phyloP scores from a whole-genome alignment of 2,329 filamentous ascomycete species.

The Sordariomycetes sp. region DNA sequence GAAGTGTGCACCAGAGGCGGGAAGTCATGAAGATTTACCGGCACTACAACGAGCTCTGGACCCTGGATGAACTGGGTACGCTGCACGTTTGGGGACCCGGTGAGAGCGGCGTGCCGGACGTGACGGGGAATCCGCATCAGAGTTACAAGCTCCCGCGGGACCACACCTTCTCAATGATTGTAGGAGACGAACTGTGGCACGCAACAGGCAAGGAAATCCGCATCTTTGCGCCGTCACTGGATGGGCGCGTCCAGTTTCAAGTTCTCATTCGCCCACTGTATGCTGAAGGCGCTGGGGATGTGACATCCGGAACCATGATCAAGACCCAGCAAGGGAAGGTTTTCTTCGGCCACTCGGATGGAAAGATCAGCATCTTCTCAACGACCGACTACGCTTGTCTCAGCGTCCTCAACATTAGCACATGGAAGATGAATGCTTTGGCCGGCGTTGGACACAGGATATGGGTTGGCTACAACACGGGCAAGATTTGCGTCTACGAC shows the following conservation, averaged over 20 bases:
- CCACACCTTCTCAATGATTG: conserved; percentile 81
- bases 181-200: conserved; percentile 81
- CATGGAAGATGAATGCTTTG: conserved; percentile 90
- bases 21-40: conserved; percentile 81
- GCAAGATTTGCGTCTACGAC: conserved; percentile 90
- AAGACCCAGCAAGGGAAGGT: conserved; percentile 68
- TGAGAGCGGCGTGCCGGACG: conserved; percentile 58
- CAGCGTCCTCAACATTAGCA: conserved; percentile 75
- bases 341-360: conserved; percentile 87
- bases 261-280: conserved; percentile 62
- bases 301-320: conserved; percentile 74
- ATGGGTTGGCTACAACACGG: conserved; percentile 93
- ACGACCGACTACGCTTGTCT: conserved; percentile 66
- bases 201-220: conserved; percentile 81
- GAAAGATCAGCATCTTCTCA: conserved; percentile 91
- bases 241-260: conserved; percentile 63
- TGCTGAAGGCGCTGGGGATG: conserved; percentile 69
- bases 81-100: conserved; percentile 83
- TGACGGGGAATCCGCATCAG: conserved; percentile 61
- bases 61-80: conserved; percentile 80
- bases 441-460: conserved; percentile 72
- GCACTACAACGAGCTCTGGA: conserved; percentile 86
- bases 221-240: conserved; percentile 66
- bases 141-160: conserved; percentile 71
- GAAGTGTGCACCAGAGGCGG: conserved; percentile 64